A percentile compares a stretch with the other conserved stretches of the same genome.
These are phyloP conservation scores for Linderniella brevidens DNA, from an alignment of 257 asterid genomes.

Conservation along the genomic window DNA sequence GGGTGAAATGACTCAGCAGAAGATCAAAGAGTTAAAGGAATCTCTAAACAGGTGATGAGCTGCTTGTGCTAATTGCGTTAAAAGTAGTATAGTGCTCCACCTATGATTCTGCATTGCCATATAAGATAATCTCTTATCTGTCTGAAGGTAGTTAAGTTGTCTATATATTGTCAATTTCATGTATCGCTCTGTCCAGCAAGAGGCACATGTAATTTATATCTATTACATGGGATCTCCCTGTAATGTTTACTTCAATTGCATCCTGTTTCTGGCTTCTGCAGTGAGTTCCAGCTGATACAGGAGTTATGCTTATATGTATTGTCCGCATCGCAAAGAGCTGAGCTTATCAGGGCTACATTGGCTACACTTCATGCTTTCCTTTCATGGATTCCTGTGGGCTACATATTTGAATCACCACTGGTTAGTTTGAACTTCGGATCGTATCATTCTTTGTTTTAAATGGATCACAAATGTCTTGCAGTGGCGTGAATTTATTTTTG, in stretches of 20 bases:
- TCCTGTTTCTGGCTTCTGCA: constrained; percentile 26
- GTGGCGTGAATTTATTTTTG: constrained; percentile 6
- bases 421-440: constrained; percentile 28
- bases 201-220: too few species aligned
- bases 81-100: background rate
- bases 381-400: constrained; percentile 97
- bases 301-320: constrained; percentile 83
- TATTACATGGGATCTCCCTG: too few species aligned
- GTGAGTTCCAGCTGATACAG: constrained; percentile 92
- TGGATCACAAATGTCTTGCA: constrained; percentile 3
- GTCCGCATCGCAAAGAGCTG: constrained; percentile 86
- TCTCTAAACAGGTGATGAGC: constrained; percentile 87
- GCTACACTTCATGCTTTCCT: constrained; percentile 91
- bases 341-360: constrained; percentile 85
- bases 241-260: too few species aligned
- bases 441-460: constrained; percentile 1
- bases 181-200: too few species aligned
- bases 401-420: constrained; percentile 91
- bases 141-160: too few species aligned
- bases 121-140: too few species aligned
- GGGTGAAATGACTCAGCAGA: constrained; percentile 97
- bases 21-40: constrained; percentile 86
- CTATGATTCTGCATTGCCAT: too few species aligned
- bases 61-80: background rate
- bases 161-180: too few species aligned